Percentiles rank a stretch among this genome's conserved stretches.
Conservation (phyloP, 768 basidiomycete species). For the Phaeotremella fagi region DNA sequence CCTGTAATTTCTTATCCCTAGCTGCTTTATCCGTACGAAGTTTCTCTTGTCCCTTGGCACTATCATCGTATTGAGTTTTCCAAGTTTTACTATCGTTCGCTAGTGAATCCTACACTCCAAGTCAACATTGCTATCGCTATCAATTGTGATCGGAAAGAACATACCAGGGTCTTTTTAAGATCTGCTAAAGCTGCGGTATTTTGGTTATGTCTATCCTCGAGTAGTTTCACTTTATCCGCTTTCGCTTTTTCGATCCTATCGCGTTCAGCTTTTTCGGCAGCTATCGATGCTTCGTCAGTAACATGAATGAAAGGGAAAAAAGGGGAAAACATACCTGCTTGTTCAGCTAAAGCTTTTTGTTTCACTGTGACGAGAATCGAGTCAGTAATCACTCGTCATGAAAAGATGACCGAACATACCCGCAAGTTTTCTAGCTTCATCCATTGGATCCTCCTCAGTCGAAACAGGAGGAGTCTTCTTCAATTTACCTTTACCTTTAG, state of each 20-base stretch:
- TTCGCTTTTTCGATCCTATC: constrained; percentile 30
- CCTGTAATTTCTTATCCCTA: constrained; percentile 46
- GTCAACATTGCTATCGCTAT: constrained; percentile 3
- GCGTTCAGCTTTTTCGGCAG: constrained; percentile 36
- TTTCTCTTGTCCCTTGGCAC: constrained; percentile 38
- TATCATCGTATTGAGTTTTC: constrained; percentile 27
- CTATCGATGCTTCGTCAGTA: constrained; percentile 2
- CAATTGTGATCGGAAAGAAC: not conserved
- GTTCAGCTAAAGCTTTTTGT: constrained; percentile 41
- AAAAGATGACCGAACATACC: constrained; percentile 15
- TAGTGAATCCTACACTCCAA: constrained; percentile 21
- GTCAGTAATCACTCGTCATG: not conserved
- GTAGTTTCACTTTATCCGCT: constrained; percentile 37
- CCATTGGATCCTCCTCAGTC: constrained; percentile 24
- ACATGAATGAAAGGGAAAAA: not conserved
- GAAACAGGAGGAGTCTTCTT: constrained; percentile 2
- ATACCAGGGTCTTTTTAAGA: constrained; percentile 38
- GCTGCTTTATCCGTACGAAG: constrained; percentile 35
- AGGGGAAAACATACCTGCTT: constrained; percentile 21
- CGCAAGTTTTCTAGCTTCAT: constrained; percentile 35
- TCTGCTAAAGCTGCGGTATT: constrained; percentile 38
- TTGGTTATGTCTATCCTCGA: constrained; percentile 40
- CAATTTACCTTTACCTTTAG: constrained; percentile 1
- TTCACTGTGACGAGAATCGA: constrained; percentile 5
- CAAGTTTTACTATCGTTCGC: constrained; percentile 36